Evolutionary conservation across 2,329 filamentous ascomycete species (phyloP), one percentile per base, ranked within the genome.

Genomic region (Chrysosporium queenslandicum): DNA sequence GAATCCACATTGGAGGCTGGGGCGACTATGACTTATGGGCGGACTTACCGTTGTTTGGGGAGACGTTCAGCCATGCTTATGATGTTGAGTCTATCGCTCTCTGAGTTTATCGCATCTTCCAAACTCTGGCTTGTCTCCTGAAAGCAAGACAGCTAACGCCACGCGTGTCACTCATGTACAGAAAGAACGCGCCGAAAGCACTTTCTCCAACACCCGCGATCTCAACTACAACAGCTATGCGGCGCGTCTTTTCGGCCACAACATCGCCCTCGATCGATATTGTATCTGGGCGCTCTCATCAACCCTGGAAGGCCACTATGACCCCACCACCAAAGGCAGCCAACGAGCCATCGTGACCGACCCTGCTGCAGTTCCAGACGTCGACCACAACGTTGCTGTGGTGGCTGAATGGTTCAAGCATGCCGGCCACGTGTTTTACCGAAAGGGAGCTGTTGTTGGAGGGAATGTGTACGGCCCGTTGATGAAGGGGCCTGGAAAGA

Each of bases 231-330:
- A 47, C 12, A 53, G 43, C 36, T 53, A 47, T 36, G 42, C 32
- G 1, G 50, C 50, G 14, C 43, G 50, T n/a, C 36, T 53, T 21
- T 36, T 53, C 27, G 27, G n/a, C 1, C 21, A 40, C 9, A 3
- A 7, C 25, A 27, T 53, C n/a, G 20, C 2, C 18, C 18, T 47
- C 6, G 50, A 53, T 32, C n/a, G 32, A 1, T 53, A 41, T 34
- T 47, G 42, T 30, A 48, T 53, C 25, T n/a, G 50, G 45, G 39
- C 56, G 36, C 25, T 53, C 29, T 37, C 30, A 12, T 12, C 29
- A 7, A 34, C 53, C 9, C 45, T 55, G 12, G 53, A 53, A 41
- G 50, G 45, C 29, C n/a, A 36, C 20, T 53, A 55, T n/a, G 45
- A 55, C 40, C 45, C 32, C 30, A 32, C 30, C 16, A 51, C 42